Base-by-base conservation (phyloP, 352 stramenopile genomes). In the Globisporangium iwayamae region DNA sequence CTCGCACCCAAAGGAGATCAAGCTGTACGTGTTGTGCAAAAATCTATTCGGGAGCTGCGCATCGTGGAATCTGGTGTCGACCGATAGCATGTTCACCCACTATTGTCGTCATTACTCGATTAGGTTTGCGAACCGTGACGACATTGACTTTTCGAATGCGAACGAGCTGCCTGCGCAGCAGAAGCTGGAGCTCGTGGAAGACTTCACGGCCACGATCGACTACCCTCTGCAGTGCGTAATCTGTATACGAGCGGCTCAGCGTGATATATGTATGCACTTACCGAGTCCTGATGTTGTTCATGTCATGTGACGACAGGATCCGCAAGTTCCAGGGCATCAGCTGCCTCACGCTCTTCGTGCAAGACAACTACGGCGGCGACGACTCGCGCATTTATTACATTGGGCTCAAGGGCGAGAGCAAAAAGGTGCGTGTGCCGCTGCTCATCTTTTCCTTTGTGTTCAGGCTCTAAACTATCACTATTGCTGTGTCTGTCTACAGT, bases 241-340 rank as follows among this genome's bases (percentile, higher is more conserved):
- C 4, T 11, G 18, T 62, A 2, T 11, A 28, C 25, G 25, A 28
- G 25, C 25, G 25, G 25, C 25, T 28, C 25, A 28, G 25, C 25
- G 25, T 28, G 25, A 28, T 28, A 28, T 28, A 28, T 28, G 25
- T 28, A 28, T 28, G 25, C 25, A 28, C 25, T 28, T 2, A 28
- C 25, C 25, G 25, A 28, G 25, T 28, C 25, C 25, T 28, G 13
- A 14, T 34, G 51, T 11, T 54, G 22, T 46, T n/a, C 4, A 54
- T 34, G 11, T 36, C 32, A 34, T 45, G 20, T 7, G 59, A 32
- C 16, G 4, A 3, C 47, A 95, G 87, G 55, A 83, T 93, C 47
- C 83, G 83, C 60, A 94, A 94, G 63, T 96, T 96, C 56, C 87
- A 96, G 62, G 85, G 85, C 28, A 78, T 96, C 45, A 93, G 83